Evolutionary conservation across 208 protist species (phyloP).

Genomic region (Leishmania turanica): DNA sequence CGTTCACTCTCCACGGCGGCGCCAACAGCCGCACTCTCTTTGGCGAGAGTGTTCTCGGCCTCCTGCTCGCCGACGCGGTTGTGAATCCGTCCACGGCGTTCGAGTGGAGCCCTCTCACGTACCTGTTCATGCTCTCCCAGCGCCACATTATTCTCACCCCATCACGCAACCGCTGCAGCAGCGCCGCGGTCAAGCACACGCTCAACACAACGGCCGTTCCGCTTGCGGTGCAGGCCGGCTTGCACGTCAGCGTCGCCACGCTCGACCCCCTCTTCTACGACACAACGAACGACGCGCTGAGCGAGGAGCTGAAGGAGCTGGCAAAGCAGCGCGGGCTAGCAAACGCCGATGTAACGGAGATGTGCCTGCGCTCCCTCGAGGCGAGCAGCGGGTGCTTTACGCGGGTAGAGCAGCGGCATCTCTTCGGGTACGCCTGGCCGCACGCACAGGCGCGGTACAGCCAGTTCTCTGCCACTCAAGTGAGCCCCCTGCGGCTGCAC

Average conservation of each 20-base stretch:
- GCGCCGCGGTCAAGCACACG: constrained; percentile 40
- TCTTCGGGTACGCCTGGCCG: constrained; percentile 63
- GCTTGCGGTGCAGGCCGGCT: constrained; percentile 89
- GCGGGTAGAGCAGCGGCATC: constrained; percentile 19
- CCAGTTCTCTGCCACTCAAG: constrained; percentile 60
- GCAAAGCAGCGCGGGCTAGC: constrained; percentile 48
- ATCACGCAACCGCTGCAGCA: constrained; percentile 87
- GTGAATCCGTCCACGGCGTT: constrained; percentile 94
- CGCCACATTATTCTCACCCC: constrained; percentile 97
- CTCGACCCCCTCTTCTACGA: constrained; percentile 95
- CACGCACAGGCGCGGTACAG: constrained; percentile 52
- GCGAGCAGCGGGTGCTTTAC: constrained; percentile 21
- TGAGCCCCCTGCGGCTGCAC: constrained; percentile 68
- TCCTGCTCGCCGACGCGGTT: constrained; percentile 94
- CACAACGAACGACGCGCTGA: constrained; percentile 65
- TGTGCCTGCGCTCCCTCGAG: constrained; percentile 58
- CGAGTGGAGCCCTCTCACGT: constrained; percentile 93
- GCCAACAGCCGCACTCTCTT: constrained; percentile 86
- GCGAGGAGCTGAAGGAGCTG: constrained; percentile 62
- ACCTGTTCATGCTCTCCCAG: constrained; percentile 98
- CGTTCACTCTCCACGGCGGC: constrained; percentile 41
- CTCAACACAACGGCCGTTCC: constrained; percentile 89
- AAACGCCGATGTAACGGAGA: constrained; percentile 66
- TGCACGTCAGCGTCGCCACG: constrained; percentile 96
- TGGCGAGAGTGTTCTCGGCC: constrained; percentile 88